phyloP scores from a whole-genome alignment of 257 asterid species.

The Solanum habrochaites region DNA sequence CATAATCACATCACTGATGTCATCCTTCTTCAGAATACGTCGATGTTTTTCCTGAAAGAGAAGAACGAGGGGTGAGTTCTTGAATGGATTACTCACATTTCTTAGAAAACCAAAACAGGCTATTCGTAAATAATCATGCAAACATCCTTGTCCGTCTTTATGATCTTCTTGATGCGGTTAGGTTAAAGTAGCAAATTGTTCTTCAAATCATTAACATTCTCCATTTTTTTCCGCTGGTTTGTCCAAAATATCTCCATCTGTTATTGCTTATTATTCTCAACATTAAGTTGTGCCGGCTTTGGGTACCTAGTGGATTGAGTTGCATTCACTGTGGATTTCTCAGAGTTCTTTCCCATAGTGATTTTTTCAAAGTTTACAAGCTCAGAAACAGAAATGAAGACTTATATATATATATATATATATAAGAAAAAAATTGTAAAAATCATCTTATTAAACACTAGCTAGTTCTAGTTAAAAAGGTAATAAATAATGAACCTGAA shows the following conservation, averaged over 20 bases:
- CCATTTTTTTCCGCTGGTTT: not conserved
- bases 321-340: not conserved
- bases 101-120: constrained; percentile 66
- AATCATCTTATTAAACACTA: too few species aligned
- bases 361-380: not conserved
- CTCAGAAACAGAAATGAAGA: not conserved
- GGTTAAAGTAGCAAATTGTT: constrained; percentile 56
- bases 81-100: constrained; percentile 85
- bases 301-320: not conserved
- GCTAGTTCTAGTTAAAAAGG: too few species aligned
- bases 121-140: constrained; percentile 84
- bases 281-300: not conserved
- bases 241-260: constrained; percentile 59
- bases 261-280: constrained; percentile 6
- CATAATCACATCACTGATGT: not conserved
- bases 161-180: constrained; percentile 80
- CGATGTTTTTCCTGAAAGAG: constrained; percentile 56
- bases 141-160: constrained; percentile 82
- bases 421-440: too few species aligned
- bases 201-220: constrained; percentile 39
- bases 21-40: not conserved
- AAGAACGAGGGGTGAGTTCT: constrained; percentile 73
- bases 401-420: too few species aligned
- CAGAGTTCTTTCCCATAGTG: not conserved
- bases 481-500: not conserved